These are phyloP conservation scores for Sarocladiaceae sp. DNA, from an alignment of 2,329 filamentous ascomycete genomes.

Conservation along the genomic window DNA sequence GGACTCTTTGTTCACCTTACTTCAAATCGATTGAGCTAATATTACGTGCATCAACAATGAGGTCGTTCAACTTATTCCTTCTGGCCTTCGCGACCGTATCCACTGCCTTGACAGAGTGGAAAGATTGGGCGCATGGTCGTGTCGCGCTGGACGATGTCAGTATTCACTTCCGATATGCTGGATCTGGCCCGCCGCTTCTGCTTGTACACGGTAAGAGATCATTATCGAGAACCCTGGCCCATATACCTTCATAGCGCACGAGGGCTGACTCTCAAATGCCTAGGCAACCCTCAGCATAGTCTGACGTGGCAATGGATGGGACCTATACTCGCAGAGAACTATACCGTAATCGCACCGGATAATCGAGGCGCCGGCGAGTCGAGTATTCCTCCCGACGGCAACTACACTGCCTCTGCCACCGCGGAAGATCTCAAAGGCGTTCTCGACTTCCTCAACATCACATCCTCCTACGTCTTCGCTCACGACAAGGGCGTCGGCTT, in stretches of 20 bases:
- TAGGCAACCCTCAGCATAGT: slow-evolving; percentile 34
- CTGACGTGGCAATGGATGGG: slow-evolving; percentile 34
- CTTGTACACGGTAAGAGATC: slow-evolving; percentile 39
- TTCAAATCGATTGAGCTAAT: no score
- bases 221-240: no score
- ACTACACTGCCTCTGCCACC: slow-evolving; percentile 35
- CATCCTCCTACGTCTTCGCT: slow-evolving; percentile 35
- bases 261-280: no score
- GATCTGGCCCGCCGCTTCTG: slow-evolving; percentile 32
- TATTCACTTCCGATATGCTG: slow-evolving; percentile 38
- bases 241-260: no score
- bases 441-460: slow-evolving; percentile 37
- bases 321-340: slow-evolving; percentile 35
- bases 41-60: no score
- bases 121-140: slow-evolving; percentile 32
- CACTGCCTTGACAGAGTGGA: no score
- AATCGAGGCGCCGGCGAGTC: slow-evolving; percentile 38
- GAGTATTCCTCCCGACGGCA: slow-evolving; percentile 29
- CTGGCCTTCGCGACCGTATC: no score
- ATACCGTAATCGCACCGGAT: slow-evolving; percentile 38
- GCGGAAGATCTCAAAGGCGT: slow-evolving; percentile 33
- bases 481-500: slow-evolving; percentile 43
- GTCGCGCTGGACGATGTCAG: slow-evolving; percentile 32
- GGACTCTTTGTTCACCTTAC: no score
- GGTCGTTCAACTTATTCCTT: no score